Evolutionary conservation across 495 filamentous ascomycete genomes (phyloP).

Genomic region (Tirmania nivea): DNA sequence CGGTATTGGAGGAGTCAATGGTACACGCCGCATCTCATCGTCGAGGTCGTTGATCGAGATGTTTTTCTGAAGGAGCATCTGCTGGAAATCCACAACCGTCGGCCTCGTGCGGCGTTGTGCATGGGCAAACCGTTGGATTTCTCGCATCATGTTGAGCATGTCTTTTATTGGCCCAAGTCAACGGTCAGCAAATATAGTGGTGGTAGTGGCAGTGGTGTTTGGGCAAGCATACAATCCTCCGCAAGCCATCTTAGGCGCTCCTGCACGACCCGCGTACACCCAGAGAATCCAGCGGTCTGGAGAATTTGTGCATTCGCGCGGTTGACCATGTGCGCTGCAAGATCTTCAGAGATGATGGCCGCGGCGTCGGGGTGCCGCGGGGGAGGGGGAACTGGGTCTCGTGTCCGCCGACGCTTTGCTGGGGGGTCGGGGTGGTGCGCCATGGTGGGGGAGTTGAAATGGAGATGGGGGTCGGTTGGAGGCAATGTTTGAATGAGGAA

Average conservation of each 20-base stretch:
- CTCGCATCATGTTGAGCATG: conserved; percentile 28
- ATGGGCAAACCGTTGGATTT: conserved; percentile 38
- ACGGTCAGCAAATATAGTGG: too few species aligned
- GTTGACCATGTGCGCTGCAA: conserved; percentile 31
- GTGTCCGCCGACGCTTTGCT: conserved; percentile 12
- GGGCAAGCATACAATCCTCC: conserved; percentile 37
- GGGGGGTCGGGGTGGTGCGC: not conserved
- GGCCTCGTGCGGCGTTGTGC: conserved; percentile 36
- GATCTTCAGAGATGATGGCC: conserved; percentile 19
- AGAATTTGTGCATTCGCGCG: conserved; percentile 34
- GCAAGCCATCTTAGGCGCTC: conserved; percentile 33
- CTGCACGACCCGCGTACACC: conserved; percentile 35
- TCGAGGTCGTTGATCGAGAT: conserved; percentile 26
- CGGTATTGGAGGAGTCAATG: conserved; percentile 22
- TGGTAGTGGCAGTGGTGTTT: not conserved
- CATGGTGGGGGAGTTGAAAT: too few species aligned
- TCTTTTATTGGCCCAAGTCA: too few species aligned
- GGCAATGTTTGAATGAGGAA: too few species aligned
- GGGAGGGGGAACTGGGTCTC: conserved; percentile 7
- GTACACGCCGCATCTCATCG: conserved; percentile 11
- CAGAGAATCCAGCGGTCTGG: conserved; percentile 34
- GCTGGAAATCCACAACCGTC: conserved; percentile 46
- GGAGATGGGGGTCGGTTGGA: too few species aligned
- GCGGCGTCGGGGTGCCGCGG: conserved; percentile 9
- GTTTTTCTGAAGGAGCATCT: conserved; percentile 30